phyloP scores from a whole-genome alignment of 2,329 filamentous ascomycete species.

The Colletotrichum musicola region DNA sequence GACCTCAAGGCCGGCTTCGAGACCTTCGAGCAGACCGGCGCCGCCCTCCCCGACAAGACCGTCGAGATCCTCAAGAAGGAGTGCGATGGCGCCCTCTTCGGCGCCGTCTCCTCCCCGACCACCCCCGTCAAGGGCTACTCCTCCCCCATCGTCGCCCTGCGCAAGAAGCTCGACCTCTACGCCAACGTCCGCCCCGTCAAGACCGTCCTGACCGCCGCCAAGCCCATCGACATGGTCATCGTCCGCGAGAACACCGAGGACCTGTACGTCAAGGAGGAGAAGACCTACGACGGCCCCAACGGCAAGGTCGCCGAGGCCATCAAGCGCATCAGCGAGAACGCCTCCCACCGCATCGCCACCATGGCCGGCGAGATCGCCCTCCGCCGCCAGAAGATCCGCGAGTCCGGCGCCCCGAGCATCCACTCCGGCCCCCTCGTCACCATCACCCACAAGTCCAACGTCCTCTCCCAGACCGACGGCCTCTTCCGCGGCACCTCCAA shows the following conservation, averaged over 20 bases:
- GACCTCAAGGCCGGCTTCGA: conserved; percentile 94
- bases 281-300: conserved; percentile 79
- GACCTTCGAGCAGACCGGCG: conserved; percentile 90
- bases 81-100: conserved; percentile 96
- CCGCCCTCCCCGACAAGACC: conserved; percentile 89
- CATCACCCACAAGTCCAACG: conserved; percentile 98
- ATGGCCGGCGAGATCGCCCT: conserved; percentile 97
- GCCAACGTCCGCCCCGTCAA: conserved; percentile 98
- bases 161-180: conserved; percentile 94
- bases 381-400: conserved; percentile 84
- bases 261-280: conserved; percentile 97
- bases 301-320: conserved; percentile 94
- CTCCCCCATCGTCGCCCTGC: conserved; percentile 94
- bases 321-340: conserved; percentile 93
- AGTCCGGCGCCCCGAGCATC: conserved; percentile 67
- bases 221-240: conserved; percentile 94
- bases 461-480: conserved; percentile 95
- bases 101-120: conserved; percentile 92
- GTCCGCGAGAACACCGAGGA: conserved; percentile 99
- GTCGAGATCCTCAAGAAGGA: conserved; percentile 89
- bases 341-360: conserved; percentile 85
- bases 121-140: conserved; percentile 95
- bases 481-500: conserved; percentile 89
- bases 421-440: conserved; percentile 84
- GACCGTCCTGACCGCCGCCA: conserved; percentile 73